Evolutionary conservation across 2,329 filamentous ascomycete genomes (phyloP).

Genomic region (Calonectria montana): DNA sequence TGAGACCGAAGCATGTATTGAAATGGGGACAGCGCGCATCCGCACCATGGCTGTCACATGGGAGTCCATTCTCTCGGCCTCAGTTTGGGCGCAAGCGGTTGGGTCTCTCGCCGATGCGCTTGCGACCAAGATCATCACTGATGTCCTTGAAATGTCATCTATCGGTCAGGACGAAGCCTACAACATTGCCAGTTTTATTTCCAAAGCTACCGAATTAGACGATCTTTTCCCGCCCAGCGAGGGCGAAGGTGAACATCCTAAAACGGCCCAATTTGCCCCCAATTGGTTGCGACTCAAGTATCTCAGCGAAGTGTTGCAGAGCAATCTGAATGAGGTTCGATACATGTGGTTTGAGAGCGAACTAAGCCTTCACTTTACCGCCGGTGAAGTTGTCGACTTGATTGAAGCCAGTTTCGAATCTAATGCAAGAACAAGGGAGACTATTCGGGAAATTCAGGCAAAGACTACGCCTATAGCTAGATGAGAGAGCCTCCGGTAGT

Average conservation of each 20-base stretch:
- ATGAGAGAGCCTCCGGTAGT: not conserved
- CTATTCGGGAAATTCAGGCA: constrained; percentile 67
- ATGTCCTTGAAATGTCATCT: constrained; percentile 71
- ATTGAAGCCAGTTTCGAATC: constrained; percentile 74
- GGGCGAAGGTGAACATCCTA: constrained; percentile 57
- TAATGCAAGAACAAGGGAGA: constrained; percentile 68
- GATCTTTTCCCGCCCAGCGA: constrained; percentile 67
- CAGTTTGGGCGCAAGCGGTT: constrained; percentile 72
- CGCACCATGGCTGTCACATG: constrained; percentile 66
- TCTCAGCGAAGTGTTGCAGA: constrained; percentile 73
- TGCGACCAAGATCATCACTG: constrained; percentile 68
- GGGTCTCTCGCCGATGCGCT: constrained; percentile 70
- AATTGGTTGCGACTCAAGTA: constrained; percentile 74
- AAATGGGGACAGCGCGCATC: constrained; percentile 64
- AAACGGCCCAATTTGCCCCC: constrained; percentile 70
- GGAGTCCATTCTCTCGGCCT: constrained; percentile 68
- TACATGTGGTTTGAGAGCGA: constrained; percentile 75
- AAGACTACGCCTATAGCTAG: constrained; percentile 56
- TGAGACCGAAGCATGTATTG: constrained; percentile 63
- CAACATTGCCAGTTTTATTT: constrained; percentile 69
- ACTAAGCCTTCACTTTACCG: constrained; percentile 71
- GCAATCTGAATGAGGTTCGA: constrained; percentile 72
- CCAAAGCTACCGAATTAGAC: constrained; percentile 67
- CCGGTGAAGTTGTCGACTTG: constrained; percentile 71
- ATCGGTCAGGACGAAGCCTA: constrained; percentile 75